These are phyloP conservation scores for Microcera coccophila DNA, from an alignment of 2,329 filamentous ascomycete genomes.

Conservation along the genomic window DNA sequence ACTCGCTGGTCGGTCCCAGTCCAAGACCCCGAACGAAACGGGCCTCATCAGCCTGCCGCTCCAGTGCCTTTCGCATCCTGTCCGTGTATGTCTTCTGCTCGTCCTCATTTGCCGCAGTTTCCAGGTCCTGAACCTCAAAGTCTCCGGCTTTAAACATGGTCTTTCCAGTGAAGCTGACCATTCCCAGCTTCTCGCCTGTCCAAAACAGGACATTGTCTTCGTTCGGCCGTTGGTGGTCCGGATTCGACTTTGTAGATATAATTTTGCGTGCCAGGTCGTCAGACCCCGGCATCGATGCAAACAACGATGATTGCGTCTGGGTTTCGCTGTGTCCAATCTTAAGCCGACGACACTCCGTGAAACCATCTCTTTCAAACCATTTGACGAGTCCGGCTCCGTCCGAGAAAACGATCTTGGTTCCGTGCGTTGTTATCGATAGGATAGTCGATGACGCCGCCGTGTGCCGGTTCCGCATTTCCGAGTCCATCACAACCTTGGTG, in stretches of 20 bases:
- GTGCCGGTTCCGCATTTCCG: conserved; percentile 72
- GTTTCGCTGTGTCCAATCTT: conserved; percentile 54
- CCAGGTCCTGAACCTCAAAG: conserved; percentile 48
- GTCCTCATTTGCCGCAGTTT: conserved; percentile 44
- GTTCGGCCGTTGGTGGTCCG: conserved; percentile 36
- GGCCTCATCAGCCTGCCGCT: conserved; percentile 74
- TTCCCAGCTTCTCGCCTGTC: conserved; percentile 80
- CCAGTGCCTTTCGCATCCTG: conserved; percentile 70
- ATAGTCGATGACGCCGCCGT: conserved; percentile 77
- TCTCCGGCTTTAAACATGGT: conserved; percentile 47
- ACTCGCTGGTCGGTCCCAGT: neutral
- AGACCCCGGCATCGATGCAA: conserved; percentile 48
- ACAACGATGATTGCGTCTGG: conserved; percentile 45
- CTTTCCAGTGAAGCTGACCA: conserved; percentile 59
- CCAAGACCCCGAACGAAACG: conserved; percentile 67
- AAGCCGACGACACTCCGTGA: conserved; percentile 53
- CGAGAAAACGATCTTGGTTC: conserved; percentile 74
- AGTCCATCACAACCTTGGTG: conserved; percentile 36
- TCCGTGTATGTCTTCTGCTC: conserved; percentile 61
- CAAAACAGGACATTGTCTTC: conserved; percentile 74
- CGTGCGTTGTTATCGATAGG: conserved; percentile 76
- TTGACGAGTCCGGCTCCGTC: conserved; percentile 81
- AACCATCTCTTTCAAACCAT: conserved; percentile 86
- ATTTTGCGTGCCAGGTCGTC: conserved; percentile 81
- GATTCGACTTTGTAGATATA: conserved; percentile 52